Base-by-base conservation (phyloP, 2,329 filamentous ascomycete genomes). In the Aspergillus sojae region DNA sequence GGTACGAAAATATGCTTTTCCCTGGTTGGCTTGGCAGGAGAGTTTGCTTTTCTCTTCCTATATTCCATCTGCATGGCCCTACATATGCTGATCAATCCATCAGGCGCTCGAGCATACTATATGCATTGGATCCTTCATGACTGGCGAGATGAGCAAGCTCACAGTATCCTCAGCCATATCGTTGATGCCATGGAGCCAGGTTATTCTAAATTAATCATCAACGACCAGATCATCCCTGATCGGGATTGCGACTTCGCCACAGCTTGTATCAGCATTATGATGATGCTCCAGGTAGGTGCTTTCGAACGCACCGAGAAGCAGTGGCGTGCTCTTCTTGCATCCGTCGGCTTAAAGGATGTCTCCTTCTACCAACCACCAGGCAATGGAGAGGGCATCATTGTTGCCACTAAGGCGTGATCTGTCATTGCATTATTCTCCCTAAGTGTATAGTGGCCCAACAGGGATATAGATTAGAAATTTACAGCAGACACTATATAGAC, bases 191-290 rank as follows among this genome's bases (percentile, higher is more conserved):
- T 74, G 72, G 58, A 67, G 10, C 64, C 66, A 3, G 71, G 68
- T 1, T 68, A 70, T 32, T 73, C 70, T 4, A 61, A 61, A 2
- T 56, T 75, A 16, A 54, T 76, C 6, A 70, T 77, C 39, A 67
- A 71, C 48, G 74, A 77, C 14, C 65, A 62, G 9, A 67, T 76
- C 23, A 61, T 76, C 16, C 72, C 71, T 1, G 64, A 67, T 32
- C 62, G 21, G 14, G 62, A 63, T 0, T 66, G 64, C 30, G 57
- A 67, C 23, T 63, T 65, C 28, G 16, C 56, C 19, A 52, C 62
- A 10, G 57, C 63, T 21, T 62, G 57, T 34, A 36, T 67, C 54
- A 60, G 66, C 53, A 36, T 66, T 19, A 57, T 65, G 61, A 63
- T 70, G 69, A 65, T 72, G 70, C 23, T 67, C 23, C 57, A 64